Percentiles rank a stretch among this genome's conserved stretches.
Evolutionary conservation across 176 grass and related monocot genomes (phyloP).

Genomic region (Pharus latifolius): DNA sequence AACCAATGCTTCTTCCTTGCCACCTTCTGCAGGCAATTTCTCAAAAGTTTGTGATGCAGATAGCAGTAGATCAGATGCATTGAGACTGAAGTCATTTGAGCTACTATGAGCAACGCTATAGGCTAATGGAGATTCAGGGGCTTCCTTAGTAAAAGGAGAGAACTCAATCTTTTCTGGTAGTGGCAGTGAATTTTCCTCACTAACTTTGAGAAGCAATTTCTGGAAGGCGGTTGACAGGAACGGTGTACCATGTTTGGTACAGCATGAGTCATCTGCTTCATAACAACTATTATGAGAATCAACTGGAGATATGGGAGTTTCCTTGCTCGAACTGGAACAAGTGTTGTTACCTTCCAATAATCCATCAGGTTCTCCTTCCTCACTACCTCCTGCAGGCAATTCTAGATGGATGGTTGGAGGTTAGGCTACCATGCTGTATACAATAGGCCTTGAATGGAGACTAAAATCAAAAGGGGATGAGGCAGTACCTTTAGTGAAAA

Average conservation of each 20-base stretch:
- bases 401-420: background rate
- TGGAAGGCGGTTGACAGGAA: background rate
- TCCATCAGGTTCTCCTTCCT: background rate
- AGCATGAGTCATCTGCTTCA: background rate
- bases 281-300: background rate
- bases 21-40: background rate
- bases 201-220: background rate
- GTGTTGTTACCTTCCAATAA: background rate
- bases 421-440: background rate
- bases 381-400: background rate
- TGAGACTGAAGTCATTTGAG: background rate
- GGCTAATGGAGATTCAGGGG: background rate
- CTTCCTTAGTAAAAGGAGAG: background rate
- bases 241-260: background rate
- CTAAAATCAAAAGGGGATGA: background rate
- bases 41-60: background rate
- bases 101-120: background rate
- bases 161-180: background rate
- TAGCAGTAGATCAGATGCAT: background rate
- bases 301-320: background rate
- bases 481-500: background rate
- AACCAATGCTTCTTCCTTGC: background rate
- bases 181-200: background rate
- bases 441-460: background rate
- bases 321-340: background rate